These are phyloP conservation scores for Albophoma yamanashiensis DNA, from an alignment of 2,329 filamentous ascomycete species.

Conservation along the genomic window DNA sequence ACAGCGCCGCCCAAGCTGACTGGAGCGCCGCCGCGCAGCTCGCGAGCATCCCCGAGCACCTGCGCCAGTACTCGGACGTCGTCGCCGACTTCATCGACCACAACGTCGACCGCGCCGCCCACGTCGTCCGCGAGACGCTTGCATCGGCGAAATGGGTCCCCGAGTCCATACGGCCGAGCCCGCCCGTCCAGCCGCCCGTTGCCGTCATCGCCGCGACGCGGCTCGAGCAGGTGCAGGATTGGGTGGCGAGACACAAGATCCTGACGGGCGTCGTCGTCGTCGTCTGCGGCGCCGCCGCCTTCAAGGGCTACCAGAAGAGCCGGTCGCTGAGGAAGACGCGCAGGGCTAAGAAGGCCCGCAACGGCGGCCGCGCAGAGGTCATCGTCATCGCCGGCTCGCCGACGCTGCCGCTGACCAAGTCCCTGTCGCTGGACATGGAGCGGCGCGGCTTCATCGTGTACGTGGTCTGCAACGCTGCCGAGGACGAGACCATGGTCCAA, in stretches of 20 bases:
- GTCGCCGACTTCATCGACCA: constrained; percentile 73
- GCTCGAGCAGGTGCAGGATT: constrained; percentile 51
- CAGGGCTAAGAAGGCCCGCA: constrained; percentile 66
- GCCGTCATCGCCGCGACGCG: constrained; percentile 21
- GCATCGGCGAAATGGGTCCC: constrained; percentile 64
- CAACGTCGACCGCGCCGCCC: constrained; percentile 68
- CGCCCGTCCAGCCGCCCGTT: constrained; percentile 28
- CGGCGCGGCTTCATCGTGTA: constrained; percentile 89
- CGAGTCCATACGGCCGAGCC: constrained; percentile 49
- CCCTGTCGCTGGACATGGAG: constrained; percentile 78
- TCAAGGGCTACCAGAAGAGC: constrained; percentile 36
- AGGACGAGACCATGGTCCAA: constrained; percentile 74
- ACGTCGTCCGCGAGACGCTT: constrained; percentile 57
- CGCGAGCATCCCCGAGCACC: constrained; percentile 46
- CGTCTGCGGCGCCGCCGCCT: constrained; percentile 55
- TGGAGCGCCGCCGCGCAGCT: constrained; percentile 25
- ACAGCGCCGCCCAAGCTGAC: neutral
- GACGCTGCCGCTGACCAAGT: constrained; percentile 71
- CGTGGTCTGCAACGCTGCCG: constrained; percentile 71
- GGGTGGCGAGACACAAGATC: constrained; percentile 63
- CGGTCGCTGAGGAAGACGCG: constrained; percentile 56
- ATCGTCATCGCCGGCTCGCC: constrained; percentile 82
- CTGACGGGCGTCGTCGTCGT: constrained; percentile 62
- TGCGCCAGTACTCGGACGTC: constrained; percentile 59
- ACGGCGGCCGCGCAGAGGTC: constrained; percentile 81